phyloP scores from a whole-genome alignment of 495 filamentous ascomycete genomes.

The Extremus antarcticus region DNA sequence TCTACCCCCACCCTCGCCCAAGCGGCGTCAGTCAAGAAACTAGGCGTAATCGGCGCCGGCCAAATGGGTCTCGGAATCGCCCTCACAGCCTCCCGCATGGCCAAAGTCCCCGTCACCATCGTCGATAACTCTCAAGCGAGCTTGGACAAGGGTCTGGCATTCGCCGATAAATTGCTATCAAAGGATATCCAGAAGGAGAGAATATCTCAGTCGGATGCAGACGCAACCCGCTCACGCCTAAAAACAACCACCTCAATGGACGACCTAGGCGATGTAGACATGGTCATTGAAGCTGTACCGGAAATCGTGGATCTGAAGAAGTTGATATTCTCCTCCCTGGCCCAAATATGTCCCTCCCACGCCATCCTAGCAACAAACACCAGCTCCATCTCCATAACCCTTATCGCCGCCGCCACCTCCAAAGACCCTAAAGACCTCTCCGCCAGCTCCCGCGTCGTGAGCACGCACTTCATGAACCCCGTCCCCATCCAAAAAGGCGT shows the following conservation, averaged over 20 bases:
- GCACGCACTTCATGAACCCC: constrained; percentile 99
- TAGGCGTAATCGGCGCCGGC: constrained; percentile 90
- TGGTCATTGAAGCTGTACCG: constrained; percentile 95
- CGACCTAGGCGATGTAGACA: constrained; percentile 75
- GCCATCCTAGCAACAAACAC: constrained; percentile 95
- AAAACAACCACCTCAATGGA: constrained; percentile 62
- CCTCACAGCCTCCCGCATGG: constrained; percentile 80
- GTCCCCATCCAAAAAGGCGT: constrained; percentile 96
- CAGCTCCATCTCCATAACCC: constrained; percentile 92
- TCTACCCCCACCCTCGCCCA: constrained; percentile 23
- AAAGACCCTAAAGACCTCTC: constrained; percentile 65
- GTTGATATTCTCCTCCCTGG: constrained; percentile 75
- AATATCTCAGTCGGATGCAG: constrained; percentile 67
- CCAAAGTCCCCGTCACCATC: constrained; percentile 71
- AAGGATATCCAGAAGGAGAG: constrained; percentile 83
- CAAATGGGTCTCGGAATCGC: constrained; percentile 88
- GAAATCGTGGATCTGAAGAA: constrained; percentile 81
- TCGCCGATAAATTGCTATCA: constrained; percentile 89
- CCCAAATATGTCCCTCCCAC: constrained; percentile 72
- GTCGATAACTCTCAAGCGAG: constrained; percentile 77
- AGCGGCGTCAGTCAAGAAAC: constrained; percentile 68
- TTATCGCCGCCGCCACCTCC: constrained; percentile 74
- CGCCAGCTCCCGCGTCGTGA: constrained; percentile 77
- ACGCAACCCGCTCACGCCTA: constrained; percentile 56
- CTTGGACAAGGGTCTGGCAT: constrained; percentile 83